phyloP scores from a whole-genome alignment of 352 stramenopile species.

The Thraustochytrium aureum region DNA sequence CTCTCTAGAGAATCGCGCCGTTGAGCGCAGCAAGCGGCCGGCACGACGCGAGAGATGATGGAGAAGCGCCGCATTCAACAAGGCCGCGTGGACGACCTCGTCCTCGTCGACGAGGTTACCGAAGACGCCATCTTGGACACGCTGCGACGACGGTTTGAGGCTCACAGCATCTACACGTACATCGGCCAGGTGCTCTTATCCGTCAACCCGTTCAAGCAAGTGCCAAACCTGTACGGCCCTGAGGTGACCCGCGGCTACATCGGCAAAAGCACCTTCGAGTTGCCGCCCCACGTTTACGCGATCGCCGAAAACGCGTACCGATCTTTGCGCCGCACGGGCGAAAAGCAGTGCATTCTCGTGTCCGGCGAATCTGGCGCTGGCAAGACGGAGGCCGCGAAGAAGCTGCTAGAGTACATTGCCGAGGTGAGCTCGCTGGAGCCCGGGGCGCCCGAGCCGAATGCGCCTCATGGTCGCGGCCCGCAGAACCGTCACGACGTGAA shows the following conservation, averaged over 20 bases:
- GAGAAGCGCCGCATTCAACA: constrained; percentile 53
- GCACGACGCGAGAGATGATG: no score
- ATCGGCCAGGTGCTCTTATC: constrained; percentile 70
- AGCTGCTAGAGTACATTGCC: constrained; percentile 84
- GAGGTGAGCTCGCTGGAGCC: no score
- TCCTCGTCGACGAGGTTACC: constrained; percentile 47
- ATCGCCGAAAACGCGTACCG: constrained; percentile 83
- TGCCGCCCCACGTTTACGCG: constrained; percentile 85
- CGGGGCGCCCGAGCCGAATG: no score
- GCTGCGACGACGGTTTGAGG: constrained; percentile 71
- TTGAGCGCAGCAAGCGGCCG: no score
- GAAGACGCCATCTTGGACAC: constrained; percentile 56
- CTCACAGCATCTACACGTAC: constrained; percentile 82
- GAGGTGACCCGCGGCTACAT: constrained; percentile 59
- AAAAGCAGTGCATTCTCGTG: constrained; percentile 89
- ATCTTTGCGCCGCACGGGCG: constrained; percentile 66
- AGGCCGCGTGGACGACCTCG: constrained; percentile 46
- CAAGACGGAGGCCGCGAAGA: constrained; percentile 96
- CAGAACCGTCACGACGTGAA: constrained; percentile 63
- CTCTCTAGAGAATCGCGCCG: no score
- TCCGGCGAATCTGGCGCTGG: constrained; percentile 86
- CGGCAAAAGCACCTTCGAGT: constrained; percentile 58
- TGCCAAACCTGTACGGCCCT: constrained; percentile 55
- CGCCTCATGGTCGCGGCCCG: neutral
- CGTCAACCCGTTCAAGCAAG: constrained; percentile 69